Percentiles rank a stretch among this genome's conserved stretches.
These are phyloP conservation scores for Aspergillus fumigatiaffinis DNA, from an alignment of 2,329 filamentous ascomycete species.

Conservation along the genomic window DNA sequence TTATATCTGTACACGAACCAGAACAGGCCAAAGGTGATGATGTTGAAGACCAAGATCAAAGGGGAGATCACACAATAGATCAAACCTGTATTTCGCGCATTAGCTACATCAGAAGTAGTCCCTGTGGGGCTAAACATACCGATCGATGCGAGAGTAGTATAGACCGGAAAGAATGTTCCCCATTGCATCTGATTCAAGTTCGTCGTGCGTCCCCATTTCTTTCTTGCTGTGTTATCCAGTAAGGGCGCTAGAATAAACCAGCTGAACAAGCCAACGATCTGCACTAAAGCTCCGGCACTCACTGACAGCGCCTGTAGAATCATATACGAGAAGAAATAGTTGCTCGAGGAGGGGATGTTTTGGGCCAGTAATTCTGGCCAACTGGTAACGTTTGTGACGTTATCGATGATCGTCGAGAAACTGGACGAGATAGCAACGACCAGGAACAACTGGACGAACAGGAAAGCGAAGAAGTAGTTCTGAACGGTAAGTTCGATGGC, in stretches of 20 bases:
- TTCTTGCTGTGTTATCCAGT: constrained; percentile 72
- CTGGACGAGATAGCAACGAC: constrained; percentile 83
- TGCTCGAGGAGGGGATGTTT: constrained; percentile 80
- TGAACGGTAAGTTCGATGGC: constrained; percentile 80
- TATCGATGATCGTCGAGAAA: constrained; percentile 61
- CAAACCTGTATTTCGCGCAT: constrained; percentile 45
- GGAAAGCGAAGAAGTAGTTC: constrained; percentile 85
- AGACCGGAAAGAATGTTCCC: constrained; percentile 93
- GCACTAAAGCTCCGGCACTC: constrained; percentile 82
- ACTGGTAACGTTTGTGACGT: constrained; percentile 63
- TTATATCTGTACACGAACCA: constrained; percentile 97
- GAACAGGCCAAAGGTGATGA: constrained; percentile 84
- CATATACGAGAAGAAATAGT: constrained; percentile 99
- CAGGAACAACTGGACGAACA: constrained; percentile 92
- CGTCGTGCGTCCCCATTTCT: constrained; percentile 84
- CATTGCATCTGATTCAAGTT: constrained; percentile 73
- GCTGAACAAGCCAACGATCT: constrained; percentile 70
- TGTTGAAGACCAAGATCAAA: constrained; percentile 85
- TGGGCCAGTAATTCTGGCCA: constrained; percentile 69
- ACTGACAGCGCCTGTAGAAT: constrained; percentile 88
- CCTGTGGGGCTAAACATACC: constrained; percentile 44
- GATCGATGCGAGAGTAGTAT: constrained; percentile 95
- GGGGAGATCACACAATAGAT: constrained; percentile 88
- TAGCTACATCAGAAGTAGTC: neutral
- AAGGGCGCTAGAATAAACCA: constrained; percentile 81